Evolutionary conservation across 805 yeast genomes (phyloP).

Genomic region (Ogataea philodendri): DNA sequence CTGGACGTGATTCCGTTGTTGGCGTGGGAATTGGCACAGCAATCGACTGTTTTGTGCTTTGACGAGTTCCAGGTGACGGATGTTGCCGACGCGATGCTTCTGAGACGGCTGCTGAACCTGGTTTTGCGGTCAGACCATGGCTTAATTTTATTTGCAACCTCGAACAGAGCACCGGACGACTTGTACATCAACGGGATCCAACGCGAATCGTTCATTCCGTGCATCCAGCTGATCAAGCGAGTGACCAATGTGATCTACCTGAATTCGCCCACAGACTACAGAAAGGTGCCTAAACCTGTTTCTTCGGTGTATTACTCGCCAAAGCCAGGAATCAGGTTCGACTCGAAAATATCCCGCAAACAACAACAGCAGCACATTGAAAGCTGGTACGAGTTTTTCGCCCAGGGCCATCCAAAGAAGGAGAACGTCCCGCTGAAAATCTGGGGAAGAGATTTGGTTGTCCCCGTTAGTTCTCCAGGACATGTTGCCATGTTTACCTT

Average conservation of each 20-base stretch:
- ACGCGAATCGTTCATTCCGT: slow-evolving; percentile 86
- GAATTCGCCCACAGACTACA: slow-evolving; percentile 90
- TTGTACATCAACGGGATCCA: slow-evolving; percentile 93
- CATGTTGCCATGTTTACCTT: slow-evolving; percentile 89
- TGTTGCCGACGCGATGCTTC: slow-evolving; percentile 97
- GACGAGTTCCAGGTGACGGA: slow-evolving; percentile 98
- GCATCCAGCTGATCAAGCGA: slow-evolving; percentile 74
- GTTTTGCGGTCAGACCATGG: slow-evolving; percentile 77
- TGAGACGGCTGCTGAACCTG: slow-evolving; percentile 68
- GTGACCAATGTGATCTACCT: slow-evolving; percentile 75
- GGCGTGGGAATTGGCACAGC: slow-evolving; percentile 78
- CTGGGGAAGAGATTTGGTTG: slow-evolving; percentile 83
- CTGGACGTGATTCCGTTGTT: slow-evolving; percentile 79
- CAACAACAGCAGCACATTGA: slow-evolving; percentile 61
- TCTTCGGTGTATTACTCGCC: slow-evolving; percentile 79
- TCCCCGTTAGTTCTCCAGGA: slow-evolving; percentile 76
- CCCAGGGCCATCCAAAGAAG: slow-evolving; percentile 53
- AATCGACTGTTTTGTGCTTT: slow-evolving; percentile 79
- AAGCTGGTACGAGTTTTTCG: slow-evolving; percentile 77
- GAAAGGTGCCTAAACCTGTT: slow-evolving; percentile 81
- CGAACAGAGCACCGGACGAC: slow-evolving; percentile 93
- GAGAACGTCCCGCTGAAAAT: slow-evolving; percentile 46
- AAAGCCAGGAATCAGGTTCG: slow-evolving; percentile 55
- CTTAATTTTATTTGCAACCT: slow-evolving; percentile 85
- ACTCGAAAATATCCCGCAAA: slow-evolving; percentile 46